Evolutionary conservation across 352 stramenopile genomes (phyloP).

Genomic region (Phytophthora hibernalis): DNA sequence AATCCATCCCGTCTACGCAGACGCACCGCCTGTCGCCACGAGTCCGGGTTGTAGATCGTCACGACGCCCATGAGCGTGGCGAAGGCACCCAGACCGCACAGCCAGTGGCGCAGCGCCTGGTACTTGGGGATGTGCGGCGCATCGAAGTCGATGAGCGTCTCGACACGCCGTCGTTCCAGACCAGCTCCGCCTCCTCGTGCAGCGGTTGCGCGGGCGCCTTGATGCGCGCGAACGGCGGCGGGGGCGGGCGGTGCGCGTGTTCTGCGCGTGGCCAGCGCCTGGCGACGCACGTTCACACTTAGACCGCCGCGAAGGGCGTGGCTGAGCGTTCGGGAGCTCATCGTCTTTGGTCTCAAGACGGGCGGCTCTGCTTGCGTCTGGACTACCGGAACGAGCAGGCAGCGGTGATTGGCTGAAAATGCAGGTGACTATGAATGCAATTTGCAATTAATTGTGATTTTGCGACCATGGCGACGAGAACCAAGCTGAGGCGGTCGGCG

Average conservation of each 20-base stretch:
- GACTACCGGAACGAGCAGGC: constrained; percentile 24
- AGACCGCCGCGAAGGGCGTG: constrained; percentile 66
- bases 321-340: constrained; percentile 72
- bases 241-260: constrained; percentile 71
- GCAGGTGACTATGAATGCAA: neutral
- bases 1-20: neutral
- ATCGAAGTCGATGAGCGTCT: constrained; percentile 91
- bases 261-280: constrained; percentile 57
- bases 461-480: constrained; percentile 1
- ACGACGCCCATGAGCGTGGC: constrained; percentile 80
- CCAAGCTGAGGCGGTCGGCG: constrained; percentile 45
- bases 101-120: constrained; percentile 71
- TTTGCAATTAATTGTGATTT: constrained; percentile 37
- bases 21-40: constrained; percentile 81
- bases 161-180: constrained; percentile 89
- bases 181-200: constrained; percentile 82
- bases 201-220: constrained; percentile 64
- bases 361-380: constrained; percentile 31
- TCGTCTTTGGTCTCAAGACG: constrained; percentile 31
- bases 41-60: constrained; percentile 85
- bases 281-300: constrained; percentile 61
- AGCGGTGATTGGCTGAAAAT: constrained; percentile 34
- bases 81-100: constrained; percentile 60
- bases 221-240: constrained; percentile 84
- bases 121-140: constrained; percentile 86